phyloP scores from a whole-genome alignment of 2,329 filamentous ascomycete genomes.

The Falciphora oryzae region DNA sequence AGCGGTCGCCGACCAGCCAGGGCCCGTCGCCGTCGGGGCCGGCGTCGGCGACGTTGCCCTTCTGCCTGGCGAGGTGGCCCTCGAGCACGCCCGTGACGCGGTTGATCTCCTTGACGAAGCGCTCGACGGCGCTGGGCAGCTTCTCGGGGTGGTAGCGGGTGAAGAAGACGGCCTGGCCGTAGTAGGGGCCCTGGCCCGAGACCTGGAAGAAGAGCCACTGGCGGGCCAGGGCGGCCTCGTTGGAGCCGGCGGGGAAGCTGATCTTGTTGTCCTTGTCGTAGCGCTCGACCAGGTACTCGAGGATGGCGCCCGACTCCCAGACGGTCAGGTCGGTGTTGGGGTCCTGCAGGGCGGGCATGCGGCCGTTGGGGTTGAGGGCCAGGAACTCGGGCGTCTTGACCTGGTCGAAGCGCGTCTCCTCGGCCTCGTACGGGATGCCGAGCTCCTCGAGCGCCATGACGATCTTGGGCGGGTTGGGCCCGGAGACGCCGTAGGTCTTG shows the following conservation, averaged over 20 bases:
- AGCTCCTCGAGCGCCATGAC: conserved; percentile 25
- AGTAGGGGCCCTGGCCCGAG: conserved; percentile 38
- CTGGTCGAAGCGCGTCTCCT: conserved; percentile 17
- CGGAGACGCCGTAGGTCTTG: conserved; percentile 20
- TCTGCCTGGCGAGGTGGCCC: conserved; percentile 15
- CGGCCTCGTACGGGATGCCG: conserved; percentile 23
- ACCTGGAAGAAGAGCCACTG: conserved; percentile 40
- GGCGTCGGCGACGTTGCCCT: neutral
- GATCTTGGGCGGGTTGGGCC: conserved; percentile 27
- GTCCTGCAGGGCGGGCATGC: conserved; percentile 14
- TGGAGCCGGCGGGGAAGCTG: conserved; percentile 28
- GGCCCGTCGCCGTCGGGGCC: conserved; percentile 10
- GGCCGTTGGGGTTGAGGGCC: conserved; percentile 14
- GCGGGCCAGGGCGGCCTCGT: conserved; percentile 29
- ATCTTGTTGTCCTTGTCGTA: conserved; percentile 38
- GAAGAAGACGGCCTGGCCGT: conserved; percentile 27
- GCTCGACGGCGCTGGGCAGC: conserved; percentile 17
- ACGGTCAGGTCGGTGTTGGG: conserved; percentile 39
- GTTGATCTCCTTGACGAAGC: conserved; percentile 22
- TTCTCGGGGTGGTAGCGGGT: conserved; percentile 20
- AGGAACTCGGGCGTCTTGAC: conserved; percentile 25
- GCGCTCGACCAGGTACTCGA: conserved; percentile 39
- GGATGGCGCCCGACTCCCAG: conserved; percentile 45
- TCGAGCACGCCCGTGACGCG: conserved; percentile 22
- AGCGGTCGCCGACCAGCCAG: conserved; percentile 22